Percentiles rank a stretch among this genome's conserved stretches.
phyloP scores from a whole-genome alignment of 2,329 filamentous ascomycete genomes.

The Aspergillus fumigatiaffinis region DNA sequence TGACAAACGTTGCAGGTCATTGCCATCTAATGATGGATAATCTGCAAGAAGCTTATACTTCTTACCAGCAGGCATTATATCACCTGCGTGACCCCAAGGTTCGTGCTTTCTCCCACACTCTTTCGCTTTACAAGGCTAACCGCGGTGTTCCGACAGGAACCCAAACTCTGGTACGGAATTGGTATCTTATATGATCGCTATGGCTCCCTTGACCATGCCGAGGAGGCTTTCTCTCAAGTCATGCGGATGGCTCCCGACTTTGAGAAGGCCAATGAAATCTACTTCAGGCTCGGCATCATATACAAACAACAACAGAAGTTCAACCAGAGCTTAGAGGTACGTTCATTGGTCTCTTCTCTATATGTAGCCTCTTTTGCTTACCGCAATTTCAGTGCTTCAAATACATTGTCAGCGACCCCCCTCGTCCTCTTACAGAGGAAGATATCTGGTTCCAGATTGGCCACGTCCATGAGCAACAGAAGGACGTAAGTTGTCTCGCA shows the following conservation, averaged over 20 bases:
- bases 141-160: slow-evolving; percentile 58
- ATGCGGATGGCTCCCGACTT: slow-evolving; percentile 98
- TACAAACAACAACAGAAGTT: slow-evolving; percentile 99
- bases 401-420: slow-evolving; percentile 92
- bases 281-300: slow-evolving; percentile 97
- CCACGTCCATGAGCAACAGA: slow-evolving; percentile 97
- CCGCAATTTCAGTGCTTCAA: slow-evolving; percentile 74
- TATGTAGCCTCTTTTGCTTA: slow-evolving; percentile 7
- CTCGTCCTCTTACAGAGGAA: slow-evolving; percentile 87
- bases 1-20: slow-evolving; percentile 60
- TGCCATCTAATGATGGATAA: slow-evolving; percentile 99
- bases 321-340: slow-evolving; percentile 81
- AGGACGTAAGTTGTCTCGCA: slow-evolving; percentile 69
- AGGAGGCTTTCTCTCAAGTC: slow-evolving; percentile 96
- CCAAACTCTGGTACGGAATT: slow-evolving; percentile 98
- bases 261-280: slow-evolving; percentile 98
- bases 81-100: slow-evolving; percentile 92
- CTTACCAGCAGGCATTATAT: slow-evolving; percentile 92
- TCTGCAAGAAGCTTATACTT: slow-evolving; percentile 90
- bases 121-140: background rate
- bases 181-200: slow-evolving; percentile 97
- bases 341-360: slow-evolving; percentile 19
- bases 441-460: slow-evolving; percentile 99
- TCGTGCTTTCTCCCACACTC: slow-evolving; percentile 24
- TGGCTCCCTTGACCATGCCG: slow-evolving; percentile 91